These are phyloP conservation scores for Candida germanica DNA, from an alignment of 805 yeast species.

Conservation along the genomic window DNA sequence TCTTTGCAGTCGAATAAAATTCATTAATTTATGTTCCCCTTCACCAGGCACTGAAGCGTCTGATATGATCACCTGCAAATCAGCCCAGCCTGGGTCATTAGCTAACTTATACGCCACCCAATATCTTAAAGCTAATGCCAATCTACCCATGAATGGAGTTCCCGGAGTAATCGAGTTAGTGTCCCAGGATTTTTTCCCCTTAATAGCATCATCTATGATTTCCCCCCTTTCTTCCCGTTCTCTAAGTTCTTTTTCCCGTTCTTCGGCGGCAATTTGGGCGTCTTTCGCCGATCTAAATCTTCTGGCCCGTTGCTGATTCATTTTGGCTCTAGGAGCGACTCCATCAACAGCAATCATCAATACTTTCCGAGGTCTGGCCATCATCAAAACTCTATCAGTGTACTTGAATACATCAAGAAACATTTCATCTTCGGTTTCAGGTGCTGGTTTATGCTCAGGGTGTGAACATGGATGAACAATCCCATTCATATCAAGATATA, in stretches of 20 bases:
- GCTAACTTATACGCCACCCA: constrained; percentile 91
- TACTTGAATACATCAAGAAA: constrained; percentile 87
- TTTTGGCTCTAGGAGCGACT: constrained; percentile 97
- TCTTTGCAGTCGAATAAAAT: constrained; percentile 86
- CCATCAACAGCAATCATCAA: constrained; percentile 97
- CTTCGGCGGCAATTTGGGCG: constrained; percentile 75
- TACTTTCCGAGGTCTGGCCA: constrained; percentile 94
- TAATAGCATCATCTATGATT: constrained; percentile 69
- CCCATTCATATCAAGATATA: constrained; percentile 97
- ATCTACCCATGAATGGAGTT: constrained; percentile 92
- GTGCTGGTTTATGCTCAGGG: constrained; percentile 95
- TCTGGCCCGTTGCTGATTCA: constrained; percentile 95
- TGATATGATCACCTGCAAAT: constrained; percentile 82
- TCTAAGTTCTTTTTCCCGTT: constrained; percentile 55
- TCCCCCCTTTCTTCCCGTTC: constrained; percentile 68
- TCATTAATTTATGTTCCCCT: constrained; percentile 99
- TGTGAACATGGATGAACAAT: constrained; percentile 99
- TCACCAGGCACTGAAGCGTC: constrained; percentile 99
- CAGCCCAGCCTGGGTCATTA: constrained; percentile 90
- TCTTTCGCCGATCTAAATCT: constrained; percentile 91
- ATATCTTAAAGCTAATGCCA: constrained; percentile 78
- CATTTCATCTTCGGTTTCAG: constrained; percentile 97
- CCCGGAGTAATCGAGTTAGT: constrained; percentile 98
- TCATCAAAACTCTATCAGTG: constrained; percentile 84
- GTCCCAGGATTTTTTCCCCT: constrained; percentile 83